These are phyloP conservation scores for Hemileccinum rubropunctum DNA, from an alignment of 768 basidiomycete species.

Conservation along the genomic window DNA sequence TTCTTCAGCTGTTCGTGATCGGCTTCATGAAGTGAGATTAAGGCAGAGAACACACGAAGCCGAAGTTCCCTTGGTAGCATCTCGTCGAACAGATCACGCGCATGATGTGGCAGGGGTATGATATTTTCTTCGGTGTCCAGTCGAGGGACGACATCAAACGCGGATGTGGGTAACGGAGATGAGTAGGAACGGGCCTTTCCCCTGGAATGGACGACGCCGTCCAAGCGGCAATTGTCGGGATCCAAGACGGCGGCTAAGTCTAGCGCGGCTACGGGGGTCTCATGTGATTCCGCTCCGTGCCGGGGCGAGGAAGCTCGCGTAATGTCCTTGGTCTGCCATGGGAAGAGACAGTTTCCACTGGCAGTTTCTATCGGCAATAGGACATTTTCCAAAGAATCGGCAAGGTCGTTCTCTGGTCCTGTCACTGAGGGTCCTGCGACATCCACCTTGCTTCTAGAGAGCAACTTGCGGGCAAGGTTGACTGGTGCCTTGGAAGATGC, in stretches of 20 bases:
- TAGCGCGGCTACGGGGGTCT: not conserved
- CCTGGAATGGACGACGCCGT: conserved; percentile 31
- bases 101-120: conserved; percentile 42
- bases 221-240: conserved; percentile 16
- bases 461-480: conserved; percentile 55
- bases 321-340: conserved; percentile 41
- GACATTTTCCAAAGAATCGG: conserved; percentile 12
- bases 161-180: conserved; percentile 58
- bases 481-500: conserved; percentile 40
- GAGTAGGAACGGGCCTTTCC: conserved; percentile 62
- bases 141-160: conserved; percentile 56
- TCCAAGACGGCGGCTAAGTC: conserved; percentile 12
- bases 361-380: conserved; percentile 25
- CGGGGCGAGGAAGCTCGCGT: conserved; percentile 11
- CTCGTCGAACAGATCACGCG: conserved; percentile 66
- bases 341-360: conserved; percentile 39
- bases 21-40: conserved; percentile 57
- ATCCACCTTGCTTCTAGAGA: conserved; percentile 42
- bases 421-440: conserved; percentile 10
- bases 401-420: conserved; percentile 2
- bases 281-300: conserved; percentile 15
- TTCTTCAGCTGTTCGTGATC: conserved; percentile 49
- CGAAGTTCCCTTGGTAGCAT: conserved; percentile 70
- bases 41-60: conserved; percentile 51
- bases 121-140: conserved; percentile 46